A percentile compares a stretch with the other conserved stretches of the same genome.
phyloP scores from a whole-genome alignment of 2,329 filamentous ascomycete species.

The Gyromitra esculenta region DNA sequence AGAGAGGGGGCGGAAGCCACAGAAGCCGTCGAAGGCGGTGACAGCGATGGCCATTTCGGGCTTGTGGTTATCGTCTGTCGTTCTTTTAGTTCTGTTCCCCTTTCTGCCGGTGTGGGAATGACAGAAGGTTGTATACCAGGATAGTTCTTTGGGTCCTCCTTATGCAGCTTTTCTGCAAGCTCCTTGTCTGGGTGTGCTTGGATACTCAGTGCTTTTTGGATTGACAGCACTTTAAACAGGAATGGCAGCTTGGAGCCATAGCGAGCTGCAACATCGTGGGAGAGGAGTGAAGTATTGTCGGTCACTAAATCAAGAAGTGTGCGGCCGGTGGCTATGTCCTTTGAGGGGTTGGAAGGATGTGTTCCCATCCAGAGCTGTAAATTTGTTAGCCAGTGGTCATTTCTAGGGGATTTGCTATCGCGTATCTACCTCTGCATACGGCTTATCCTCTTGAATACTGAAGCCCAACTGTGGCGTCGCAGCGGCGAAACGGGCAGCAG shows the following conservation, averaged over 20 bases:
- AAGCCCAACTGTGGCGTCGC: conserved; percentile 81
- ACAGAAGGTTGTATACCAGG: conserved; percentile 63
- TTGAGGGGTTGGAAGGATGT: conserved; percentile 93
- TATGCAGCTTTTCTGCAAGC: conserved; percentile 87
- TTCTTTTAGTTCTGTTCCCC: background rate
- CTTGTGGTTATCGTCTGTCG: conserved; percentile 93
- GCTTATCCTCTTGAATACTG: conserved; percentile 82
- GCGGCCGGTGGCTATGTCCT: conserved; percentile 82
- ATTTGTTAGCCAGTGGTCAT: conserved; percentile 44
- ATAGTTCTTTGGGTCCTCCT: conserved; percentile 89
- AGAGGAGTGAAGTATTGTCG: conserved; percentile 85
- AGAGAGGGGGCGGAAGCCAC: conserved; percentile 86
- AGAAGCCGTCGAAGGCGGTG: conserved; percentile 94
- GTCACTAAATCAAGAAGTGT: conserved; percentile 86
- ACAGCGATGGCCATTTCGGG: conserved; percentile 99
- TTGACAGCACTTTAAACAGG: conserved; percentile 96
- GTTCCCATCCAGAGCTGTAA: conserved; percentile 97
- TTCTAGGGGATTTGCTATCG: background rate
- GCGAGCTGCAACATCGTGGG: conserved; percentile 74
- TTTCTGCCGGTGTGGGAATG: background rate
- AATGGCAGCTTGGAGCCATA: conserved; percentile 90
- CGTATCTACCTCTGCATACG: conserved; percentile 93
- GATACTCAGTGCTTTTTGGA: conserved; percentile 94
- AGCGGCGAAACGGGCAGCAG: conserved; percentile 87
- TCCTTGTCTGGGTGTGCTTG: conserved; percentile 97